phyloP scores from a whole-genome alignment of 495 filamentous ascomycete species.

The Lasiosphaeria miniovina region DNA sequence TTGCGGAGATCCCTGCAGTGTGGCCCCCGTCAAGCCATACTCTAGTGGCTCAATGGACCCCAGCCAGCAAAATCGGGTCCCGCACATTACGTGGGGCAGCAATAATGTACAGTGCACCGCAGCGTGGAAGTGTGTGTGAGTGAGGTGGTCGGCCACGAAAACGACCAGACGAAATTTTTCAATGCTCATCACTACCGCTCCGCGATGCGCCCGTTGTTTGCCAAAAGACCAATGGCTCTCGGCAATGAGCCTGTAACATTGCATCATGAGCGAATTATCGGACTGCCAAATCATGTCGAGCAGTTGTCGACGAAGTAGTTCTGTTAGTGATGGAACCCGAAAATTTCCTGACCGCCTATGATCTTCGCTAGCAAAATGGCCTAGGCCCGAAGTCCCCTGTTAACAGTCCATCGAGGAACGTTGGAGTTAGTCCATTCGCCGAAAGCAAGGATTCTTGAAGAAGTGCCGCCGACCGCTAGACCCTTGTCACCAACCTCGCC shows the following conservation, averaged over 20 bases:
- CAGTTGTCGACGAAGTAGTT: not conserved
- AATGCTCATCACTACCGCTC: not conserved
- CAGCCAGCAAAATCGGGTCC: constrained; percentile 18
- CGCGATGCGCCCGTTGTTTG: constrained; percentile 4
- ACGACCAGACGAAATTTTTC: constrained; percentile 11
- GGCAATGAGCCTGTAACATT: constrained; percentile 8
- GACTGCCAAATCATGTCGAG: constrained; percentile 9
- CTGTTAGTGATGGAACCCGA: constrained; percentile 20
- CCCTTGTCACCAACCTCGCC: constrained; percentile 6
- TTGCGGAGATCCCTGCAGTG: constrained; percentile 28
- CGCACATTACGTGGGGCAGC: constrained; percentile 17
- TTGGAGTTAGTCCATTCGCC: constrained; percentile 7
- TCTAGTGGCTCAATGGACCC: not conserved
- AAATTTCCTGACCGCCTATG: constrained; percentile 10
- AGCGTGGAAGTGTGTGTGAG: not conserved
- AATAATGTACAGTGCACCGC: not conserved
- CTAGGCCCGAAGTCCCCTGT: constrained; percentile 16
- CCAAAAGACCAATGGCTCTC: not conserved
- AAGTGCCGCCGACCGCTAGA: not conserved
- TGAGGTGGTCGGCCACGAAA: constrained; percentile 8
- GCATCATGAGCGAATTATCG: constrained; percentile 14
- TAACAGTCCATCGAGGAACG: constrained; percentile 28
- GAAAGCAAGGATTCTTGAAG: constrained; percentile 1
- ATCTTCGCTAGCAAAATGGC: not conserved
- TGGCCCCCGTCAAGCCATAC: not conserved